phyloP scores from a whole-genome alignment of 805 yeast species.

The Kodamaea neixiangensis region DNA sequence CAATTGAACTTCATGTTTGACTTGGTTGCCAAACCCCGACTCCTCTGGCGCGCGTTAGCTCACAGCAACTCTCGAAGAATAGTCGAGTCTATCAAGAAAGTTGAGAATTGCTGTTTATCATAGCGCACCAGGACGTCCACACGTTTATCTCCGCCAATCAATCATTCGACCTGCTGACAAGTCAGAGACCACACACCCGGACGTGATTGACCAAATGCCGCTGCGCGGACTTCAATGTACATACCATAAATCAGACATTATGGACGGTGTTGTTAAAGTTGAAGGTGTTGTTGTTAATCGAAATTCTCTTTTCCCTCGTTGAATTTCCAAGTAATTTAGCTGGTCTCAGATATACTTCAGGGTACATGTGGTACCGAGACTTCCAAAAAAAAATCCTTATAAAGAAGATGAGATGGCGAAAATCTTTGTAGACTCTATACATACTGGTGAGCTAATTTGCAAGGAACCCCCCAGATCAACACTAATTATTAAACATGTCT shows the following conservation, averaged over 20 bases:
- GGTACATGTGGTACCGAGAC: slow-evolving; percentile 6
- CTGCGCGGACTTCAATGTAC: slow-evolving; percentile 27
- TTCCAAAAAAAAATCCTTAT: slow-evolving; percentile 5
- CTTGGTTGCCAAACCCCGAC: neutral
- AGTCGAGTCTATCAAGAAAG: neutral
- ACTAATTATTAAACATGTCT: slow-evolving; percentile 51
- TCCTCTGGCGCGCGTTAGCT: neutral
- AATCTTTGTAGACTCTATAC: slow-evolving; percentile 5
- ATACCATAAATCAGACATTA: slow-evolving; percentile 77
- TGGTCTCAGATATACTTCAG: slow-evolving; percentile 5
- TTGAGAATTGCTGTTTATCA: neutral
- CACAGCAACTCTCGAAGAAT: neutral
- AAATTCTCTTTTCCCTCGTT: slow-evolving; percentile 8
- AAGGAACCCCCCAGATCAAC: slow-evolving; percentile 25
- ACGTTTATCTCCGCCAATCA: neutral
- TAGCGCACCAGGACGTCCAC: neutral
- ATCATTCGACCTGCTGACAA: neutral
- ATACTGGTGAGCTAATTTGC: slow-evolving; percentile 31
- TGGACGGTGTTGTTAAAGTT: slow-evolving; percentile 16
- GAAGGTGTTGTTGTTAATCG: slow-evolving; percentile 10
- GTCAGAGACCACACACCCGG: neutral
- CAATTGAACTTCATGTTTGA: neutral
- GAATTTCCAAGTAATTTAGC: neutral
- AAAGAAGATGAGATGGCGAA: slow-evolving; percentile 10
- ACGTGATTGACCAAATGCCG: neutral